phyloP scores from a whole-genome alignment of 2,329 filamentous ascomycete species.

The Colletotrichum higginsianum region DNA sequence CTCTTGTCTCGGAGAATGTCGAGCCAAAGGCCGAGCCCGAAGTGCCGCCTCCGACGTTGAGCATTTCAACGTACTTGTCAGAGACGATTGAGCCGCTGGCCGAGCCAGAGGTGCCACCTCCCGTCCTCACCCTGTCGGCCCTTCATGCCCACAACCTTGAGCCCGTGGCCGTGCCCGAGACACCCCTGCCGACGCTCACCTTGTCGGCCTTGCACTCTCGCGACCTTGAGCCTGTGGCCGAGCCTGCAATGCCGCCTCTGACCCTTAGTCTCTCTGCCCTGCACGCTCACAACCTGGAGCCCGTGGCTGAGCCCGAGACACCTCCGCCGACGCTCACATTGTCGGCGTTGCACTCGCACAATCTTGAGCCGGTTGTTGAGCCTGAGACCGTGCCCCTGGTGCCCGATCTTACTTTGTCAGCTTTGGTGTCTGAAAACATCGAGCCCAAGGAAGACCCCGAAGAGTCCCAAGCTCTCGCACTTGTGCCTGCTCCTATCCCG shows the following conservation, averaged over 20 bases:
- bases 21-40: slow-evolving; percentile 51
- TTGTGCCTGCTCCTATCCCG: slow-evolving; percentile 40
- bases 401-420: slow-evolving; percentile 49
- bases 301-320: slow-evolving; percentile 44
- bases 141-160: slow-evolving; percentile 40
- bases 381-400: slow-evolving; percentile 49
- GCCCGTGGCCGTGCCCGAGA: slow-evolving; percentile 48
- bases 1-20: slow-evolving; percentile 60
- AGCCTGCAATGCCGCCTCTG: slow-evolving; percentile 43
- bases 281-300: slow-evolving; percentile 48
- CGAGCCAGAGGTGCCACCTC: slow-evolving; percentile 40
- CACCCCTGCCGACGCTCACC: slow-evolving; percentile 43
- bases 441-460: slow-evolving; percentile 53
- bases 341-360: slow-evolving; percentile 46
- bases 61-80: slow-evolving; percentile 55
- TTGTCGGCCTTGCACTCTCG: slow-evolving; percentile 47
- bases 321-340: slow-evolving; percentile 38
- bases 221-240: slow-evolving; percentile 48
- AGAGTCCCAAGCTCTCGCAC: slow-evolving; percentile 35
- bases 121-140: slow-evolving; percentile 42
- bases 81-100: slow-evolving; percentile 57
- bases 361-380: slow-evolving; percentile 49
- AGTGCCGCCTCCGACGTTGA: slow-evolving; percentile 48
- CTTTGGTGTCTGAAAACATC: slow-evolving; percentile 50
- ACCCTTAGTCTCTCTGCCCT: slow-evolving; percentile 54